Base-by-base conservation (phyloP, 352 stramenopile species). In the Phytopythium litorale region DNA sequence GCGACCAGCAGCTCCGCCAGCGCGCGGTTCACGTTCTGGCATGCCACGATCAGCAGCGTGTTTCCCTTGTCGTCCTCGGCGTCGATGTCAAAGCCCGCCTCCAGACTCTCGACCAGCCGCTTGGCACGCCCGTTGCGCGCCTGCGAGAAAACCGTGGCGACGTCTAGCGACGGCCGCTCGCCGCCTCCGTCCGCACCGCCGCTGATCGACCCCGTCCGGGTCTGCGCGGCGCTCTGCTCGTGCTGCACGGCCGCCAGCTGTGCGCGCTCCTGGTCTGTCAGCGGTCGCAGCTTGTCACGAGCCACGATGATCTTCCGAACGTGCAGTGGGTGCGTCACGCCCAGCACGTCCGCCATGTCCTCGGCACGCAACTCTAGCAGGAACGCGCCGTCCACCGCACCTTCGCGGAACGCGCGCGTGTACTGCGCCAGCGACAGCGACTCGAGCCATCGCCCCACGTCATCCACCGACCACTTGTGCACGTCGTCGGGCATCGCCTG, bases 51-150 rank as follows among this genome's bases (percentile, higher is more conserved):
- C 57, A 98, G 68, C 52, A 97, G 64, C 45, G 94, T 98, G 71
- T 98, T 98, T 57, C 92, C 94, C 58, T 97, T 96, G 49, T 96
- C 88, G 72, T 98, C 93, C 59, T 96, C 89, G 23, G 64, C 71
- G 58, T 98, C 89, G 45, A 98, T 72, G 7, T 81, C 61, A 56
- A 98, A 98, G 18, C 92, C 94, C 0, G 86, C 77, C 60, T 98
- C 87, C 21, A 98, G 55, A 52, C 87, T 96, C 54, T 97, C 91
- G 28, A 95, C 81, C 37, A 98, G 66, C 12, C 89, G 80, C 74
- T 95, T 97, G 42, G 96, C 68, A 19, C 94, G 79, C 23, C 89
- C 90, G 58, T 98, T 97, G 50, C 91, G 81, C 16, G 87, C 89
- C 66, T 98, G 88, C 25, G 78, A 93, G 73, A 98, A 97, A 12